Base-by-base conservation (phyloP, 805 yeast species). In the Nakazawaea molendinolei region DNA sequence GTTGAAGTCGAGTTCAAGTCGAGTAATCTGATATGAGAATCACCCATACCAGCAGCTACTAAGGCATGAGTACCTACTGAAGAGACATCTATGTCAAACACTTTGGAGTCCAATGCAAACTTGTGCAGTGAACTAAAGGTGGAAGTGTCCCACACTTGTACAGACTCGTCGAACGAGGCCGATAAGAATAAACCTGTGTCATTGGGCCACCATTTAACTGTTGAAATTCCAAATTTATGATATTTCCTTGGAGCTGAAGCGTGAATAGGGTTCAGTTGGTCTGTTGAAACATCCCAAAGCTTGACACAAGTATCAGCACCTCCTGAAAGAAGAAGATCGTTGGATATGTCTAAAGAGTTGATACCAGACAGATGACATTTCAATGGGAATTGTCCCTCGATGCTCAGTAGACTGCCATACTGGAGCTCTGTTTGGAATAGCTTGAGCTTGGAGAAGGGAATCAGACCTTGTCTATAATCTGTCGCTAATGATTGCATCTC, bases 131-230 rank as follows among this genome's bases (percentile, higher is more conserved):
- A 73, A n/a, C 65, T 63, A 44, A 87, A 58, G 13, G 69, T 60
- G 38, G 69, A 69, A 0, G 95, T 70, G 51, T 86, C 95, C 94
- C 95, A 89, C 1, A 86, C 65, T 43, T 79, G 82, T 16, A 87
- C 71, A 0, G 76, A 71, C 40, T 72, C 75, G 55, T 89, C 97
- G 53, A 77, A 86, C 0, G 95, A 85, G 1, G 86, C 76, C 3
- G 86, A 71, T 14, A 86, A 67, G 60, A 86, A 87, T 78, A 89
- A 68, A 1, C 95, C 96, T 23, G 79, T 75, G 55, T 89, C 97
- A 30, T 63, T 61, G 0, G 92, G 87, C 90, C 95, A 90, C 97
- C 97, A 89, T 47, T 69, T 65, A 1, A 85, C 63, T 12, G 73
- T 59, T 0, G 95, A 82, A 0, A 89, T 66, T 0, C 95, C 95